Evolutionary conservation across 78 protist species (phyloP).

Genomic region (Dictyostelium brefeldianum): DNA sequence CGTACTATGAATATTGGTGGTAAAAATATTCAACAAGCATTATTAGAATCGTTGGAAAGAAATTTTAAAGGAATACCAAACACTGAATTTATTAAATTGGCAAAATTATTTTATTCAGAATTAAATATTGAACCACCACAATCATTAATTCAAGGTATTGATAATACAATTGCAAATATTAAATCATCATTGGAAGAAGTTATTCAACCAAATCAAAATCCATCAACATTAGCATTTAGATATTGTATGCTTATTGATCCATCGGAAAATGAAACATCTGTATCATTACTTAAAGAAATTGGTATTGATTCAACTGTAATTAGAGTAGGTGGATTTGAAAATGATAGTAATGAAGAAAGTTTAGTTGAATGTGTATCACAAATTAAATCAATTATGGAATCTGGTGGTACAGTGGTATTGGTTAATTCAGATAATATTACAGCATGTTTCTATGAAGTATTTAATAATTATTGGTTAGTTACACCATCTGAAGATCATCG

Average conservation of each 20-base stretch:
- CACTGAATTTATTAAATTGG: not conserved
- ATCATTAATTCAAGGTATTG: not conserved
- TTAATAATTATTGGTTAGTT: slow-evolving; percentile 36
- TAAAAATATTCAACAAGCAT: not conserved
- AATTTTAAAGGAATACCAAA: slow-evolving; percentile 35
- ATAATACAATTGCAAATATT: slow-evolving; percentile 46
- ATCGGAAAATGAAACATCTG: slow-evolving; percentile 69
- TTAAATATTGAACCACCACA: not conserved
- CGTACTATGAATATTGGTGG: not conserved
- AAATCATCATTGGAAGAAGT: slow-evolving; percentile 44
- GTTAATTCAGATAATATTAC: slow-evolving; percentile 54
- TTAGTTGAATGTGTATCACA: slow-evolving; percentile 45
- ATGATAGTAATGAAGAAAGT: slow-evolving; percentile 37
- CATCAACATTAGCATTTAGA: slow-evolving; percentile 32
- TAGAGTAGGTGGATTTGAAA: slow-evolving; percentile 77
- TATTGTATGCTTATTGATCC: slow-evolving; percentile 66
- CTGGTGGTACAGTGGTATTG: slow-evolving; percentile 42
- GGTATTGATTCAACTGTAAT: slow-evolving; percentile 34
- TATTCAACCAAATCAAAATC: slow-evolving; percentile 10
- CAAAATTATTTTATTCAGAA: not conserved
- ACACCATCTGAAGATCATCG: not conserved
- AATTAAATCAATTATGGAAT: slow-evolving; percentile 42
- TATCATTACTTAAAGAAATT: slow-evolving; percentile 38
- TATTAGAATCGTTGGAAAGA: slow-evolving; percentile 44
- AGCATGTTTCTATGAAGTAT: slow-evolving; percentile 81